Conservation (phyloP, 495 filamentous ascomycete species). For the Tuber borchii region DNA sequence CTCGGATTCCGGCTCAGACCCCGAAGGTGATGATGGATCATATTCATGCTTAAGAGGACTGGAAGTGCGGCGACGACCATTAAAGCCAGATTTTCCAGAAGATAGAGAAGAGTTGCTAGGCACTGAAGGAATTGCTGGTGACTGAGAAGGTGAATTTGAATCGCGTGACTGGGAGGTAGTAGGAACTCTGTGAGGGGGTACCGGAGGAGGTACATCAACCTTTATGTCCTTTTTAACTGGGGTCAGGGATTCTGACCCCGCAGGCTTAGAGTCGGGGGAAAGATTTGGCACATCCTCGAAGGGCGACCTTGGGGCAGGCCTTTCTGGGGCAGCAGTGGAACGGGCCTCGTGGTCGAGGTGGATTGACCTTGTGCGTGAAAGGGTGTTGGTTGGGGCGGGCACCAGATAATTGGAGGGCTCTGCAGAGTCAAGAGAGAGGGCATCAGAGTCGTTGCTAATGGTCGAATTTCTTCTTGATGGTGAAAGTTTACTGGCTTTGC, state of each 20-base stretch:
- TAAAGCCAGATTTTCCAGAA: constrained; percentile 25
- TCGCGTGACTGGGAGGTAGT: constrained; percentile 45
- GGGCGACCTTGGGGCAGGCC: constrained; percentile 17
- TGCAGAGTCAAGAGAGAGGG: constrained; percentile 20
- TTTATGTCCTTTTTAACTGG: constrained; percentile 24
- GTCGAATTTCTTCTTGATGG: constrained; percentile 29
- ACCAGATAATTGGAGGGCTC: constrained; percentile 12
- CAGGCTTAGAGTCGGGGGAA: constrained; percentile 24
- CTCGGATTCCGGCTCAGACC: constrained; percentile 44
- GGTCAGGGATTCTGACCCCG: constrained; percentile 45
- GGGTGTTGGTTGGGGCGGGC: constrained; percentile 17
- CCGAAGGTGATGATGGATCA: constrained; percentile 75
- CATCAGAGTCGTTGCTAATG: constrained; percentile 14
- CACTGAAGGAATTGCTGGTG: constrained; percentile 34
- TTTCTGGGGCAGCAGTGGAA: constrained; percentile 11
- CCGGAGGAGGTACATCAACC: constrained; percentile 48
- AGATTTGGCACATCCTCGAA: constrained; percentile 46
- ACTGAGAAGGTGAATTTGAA: constrained; percentile 48
- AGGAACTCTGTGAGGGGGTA: constrained; percentile 50
- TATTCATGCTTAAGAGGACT: constrained; percentile 98
- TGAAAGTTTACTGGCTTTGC: constrained; percentile 32
- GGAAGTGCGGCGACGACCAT: constrained; percentile 59
- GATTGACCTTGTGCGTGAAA: constrained; percentile 35
- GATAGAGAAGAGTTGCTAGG: constrained; percentile 45
- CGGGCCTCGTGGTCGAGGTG: constrained; percentile 39